These are phyloP conservation scores for Cucurbita moschata DNA, from an alignment of 306 rosid species.

Conservation along the genomic window DNA sequence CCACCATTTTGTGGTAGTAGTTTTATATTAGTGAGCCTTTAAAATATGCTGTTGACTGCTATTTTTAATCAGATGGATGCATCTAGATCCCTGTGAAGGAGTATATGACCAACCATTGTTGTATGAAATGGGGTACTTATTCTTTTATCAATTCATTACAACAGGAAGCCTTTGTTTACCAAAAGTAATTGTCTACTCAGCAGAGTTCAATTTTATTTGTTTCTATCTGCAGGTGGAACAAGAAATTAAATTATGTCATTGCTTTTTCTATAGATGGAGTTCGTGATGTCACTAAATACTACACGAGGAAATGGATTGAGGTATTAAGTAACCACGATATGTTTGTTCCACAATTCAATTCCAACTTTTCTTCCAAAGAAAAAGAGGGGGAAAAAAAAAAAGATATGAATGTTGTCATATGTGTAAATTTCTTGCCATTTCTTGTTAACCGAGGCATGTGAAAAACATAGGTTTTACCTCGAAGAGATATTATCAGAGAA, in stretches of 20 bases:
- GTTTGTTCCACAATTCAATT: background rate
- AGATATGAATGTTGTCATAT: background rate
- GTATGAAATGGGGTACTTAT: constrained; percentile 79
- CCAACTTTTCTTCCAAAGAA: background rate
- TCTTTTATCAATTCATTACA: background rate
- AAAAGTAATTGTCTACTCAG: constrained; percentile 2
- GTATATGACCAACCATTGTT: constrained; percentile 71
- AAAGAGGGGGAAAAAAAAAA: background rate
- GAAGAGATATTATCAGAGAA: constrained; percentile 45
- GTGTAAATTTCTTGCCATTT: background rate
- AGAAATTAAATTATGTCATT: constrained; percentile 59
- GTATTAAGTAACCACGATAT: constrained; percentile 16
- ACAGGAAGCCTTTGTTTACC: constrained; percentile 2
- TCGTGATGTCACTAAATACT: constrained; percentile 79
- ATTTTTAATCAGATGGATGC: constrained; percentile 74
- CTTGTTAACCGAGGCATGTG: background rate
- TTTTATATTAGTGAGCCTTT: background rate
- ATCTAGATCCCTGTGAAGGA: constrained; percentile 92
- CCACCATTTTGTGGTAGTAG: background rate
- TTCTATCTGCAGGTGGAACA: constrained; percentile 53
- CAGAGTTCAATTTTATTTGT: background rate
- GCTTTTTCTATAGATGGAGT: constrained; percentile 71
- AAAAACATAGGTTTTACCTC: constrained; percentile 56
- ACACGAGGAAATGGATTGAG: constrained; percentile 91
- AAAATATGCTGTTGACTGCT: constrained; percentile 15